Conservation (phyloP, 805 yeast genomes). For the Nakazawaea ambrosiae region DNA sequence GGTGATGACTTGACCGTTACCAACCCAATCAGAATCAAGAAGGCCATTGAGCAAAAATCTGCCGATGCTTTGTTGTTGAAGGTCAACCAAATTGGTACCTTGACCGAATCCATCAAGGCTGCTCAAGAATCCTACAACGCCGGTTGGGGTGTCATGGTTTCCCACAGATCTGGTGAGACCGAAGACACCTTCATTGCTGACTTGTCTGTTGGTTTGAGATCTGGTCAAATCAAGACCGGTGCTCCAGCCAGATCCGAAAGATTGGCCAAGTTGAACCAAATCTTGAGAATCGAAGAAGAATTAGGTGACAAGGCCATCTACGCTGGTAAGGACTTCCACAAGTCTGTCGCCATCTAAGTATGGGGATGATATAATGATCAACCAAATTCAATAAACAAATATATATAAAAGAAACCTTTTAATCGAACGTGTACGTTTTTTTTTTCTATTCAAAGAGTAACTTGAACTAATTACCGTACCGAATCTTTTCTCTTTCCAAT, state of each 20-base stretch:
- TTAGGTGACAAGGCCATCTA: constrained; percentile 95
- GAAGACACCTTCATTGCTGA: constrained; percentile 99
- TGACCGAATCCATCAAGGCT: constrained; percentile 94
- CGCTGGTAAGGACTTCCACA: constrained; percentile 91
- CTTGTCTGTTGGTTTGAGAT: constrained; percentile 93
- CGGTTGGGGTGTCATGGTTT: constrained; percentile 99
- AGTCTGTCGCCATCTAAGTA: constrained; percentile 25
- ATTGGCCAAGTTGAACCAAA: constrained; percentile 98
- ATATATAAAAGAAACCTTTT: too few relatives aligned
- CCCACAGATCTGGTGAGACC: constrained; percentile 99
- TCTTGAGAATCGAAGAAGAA: constrained; percentile 97
- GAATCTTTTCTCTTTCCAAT: constrained; percentile 39
- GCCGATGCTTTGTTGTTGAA: constrained; percentile 92
- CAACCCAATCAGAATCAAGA: constrained; percentile 90
- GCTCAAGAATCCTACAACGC: constrained; percentile 93
- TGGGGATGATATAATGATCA: background rate
- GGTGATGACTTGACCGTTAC: constrained; percentile 99
- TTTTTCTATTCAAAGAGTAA: too few relatives aligned
- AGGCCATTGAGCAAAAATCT: constrained; percentile 94
- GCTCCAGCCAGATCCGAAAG: constrained; percentile 99
- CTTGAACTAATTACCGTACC: background rate
- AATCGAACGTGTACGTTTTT: too few relatives aligned
- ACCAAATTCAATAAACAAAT: too few relatives aligned
- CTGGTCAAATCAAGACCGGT: constrained; percentile 99
- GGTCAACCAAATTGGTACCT: constrained; percentile 98